Percentiles rank a stretch among this genome's conserved stretches.
phyloP scores from a whole-genome alignment of 2,329 filamentous ascomycete species.

The Colletotrichum lentis region DNA sequence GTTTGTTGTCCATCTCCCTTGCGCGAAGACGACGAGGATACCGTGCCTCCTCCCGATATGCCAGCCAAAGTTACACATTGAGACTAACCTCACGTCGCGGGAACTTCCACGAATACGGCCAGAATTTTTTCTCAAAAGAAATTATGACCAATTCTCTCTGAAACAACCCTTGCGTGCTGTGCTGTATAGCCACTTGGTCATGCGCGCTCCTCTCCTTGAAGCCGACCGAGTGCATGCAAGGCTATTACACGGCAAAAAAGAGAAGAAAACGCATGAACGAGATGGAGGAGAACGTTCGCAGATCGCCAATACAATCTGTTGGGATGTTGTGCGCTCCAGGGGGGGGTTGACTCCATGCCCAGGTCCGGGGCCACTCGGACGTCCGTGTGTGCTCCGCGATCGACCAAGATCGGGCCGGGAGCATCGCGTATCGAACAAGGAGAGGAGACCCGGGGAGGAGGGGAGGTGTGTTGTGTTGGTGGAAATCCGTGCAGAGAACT shows the following conservation, averaged over 20 bases:
- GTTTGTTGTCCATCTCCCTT: neutral
- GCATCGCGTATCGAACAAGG: neutral
- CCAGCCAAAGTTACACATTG: too few species aligned
- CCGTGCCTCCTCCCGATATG: too few species aligned
- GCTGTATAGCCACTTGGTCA: too few species aligned
- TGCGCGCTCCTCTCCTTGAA: too few species aligned
- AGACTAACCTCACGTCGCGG: too few species aligned
- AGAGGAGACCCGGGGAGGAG: neutral
- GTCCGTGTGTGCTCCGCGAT: conserved; percentile 19
- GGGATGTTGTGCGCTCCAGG: conserved; percentile 19
- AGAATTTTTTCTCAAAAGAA: too few species aligned
- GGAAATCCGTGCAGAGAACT: neutral
- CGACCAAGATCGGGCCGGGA: neutral
- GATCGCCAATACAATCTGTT: conserved; percentile 8
- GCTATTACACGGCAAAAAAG: neutral
- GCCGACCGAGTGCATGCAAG: neutral
- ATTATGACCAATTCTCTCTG: too few species aligned
- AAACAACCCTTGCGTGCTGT: neutral
- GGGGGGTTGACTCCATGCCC: neutral
- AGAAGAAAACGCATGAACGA: neutral
- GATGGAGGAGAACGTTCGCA: neutral
- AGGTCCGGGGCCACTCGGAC: conserved; percentile 6
- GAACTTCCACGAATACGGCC: too few species aligned
- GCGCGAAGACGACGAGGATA: too few species aligned
- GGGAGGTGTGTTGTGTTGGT: neutral